Base-by-base conservation (phyloP, 306 rosid species). In the Chamaecrista fasciculata region DNA sequence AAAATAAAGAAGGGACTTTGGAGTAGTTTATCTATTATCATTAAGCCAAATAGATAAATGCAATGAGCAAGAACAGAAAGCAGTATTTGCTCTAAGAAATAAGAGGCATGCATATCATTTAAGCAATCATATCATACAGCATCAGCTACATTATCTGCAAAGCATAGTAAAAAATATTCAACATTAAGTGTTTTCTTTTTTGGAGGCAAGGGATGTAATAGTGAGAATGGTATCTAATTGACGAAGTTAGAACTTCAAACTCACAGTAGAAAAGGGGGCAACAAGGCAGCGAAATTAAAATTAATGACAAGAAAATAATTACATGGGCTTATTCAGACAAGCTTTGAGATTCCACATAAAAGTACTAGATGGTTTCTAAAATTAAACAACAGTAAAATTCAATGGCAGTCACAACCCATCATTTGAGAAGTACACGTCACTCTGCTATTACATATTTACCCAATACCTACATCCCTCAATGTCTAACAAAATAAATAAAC, bases 281-380 rank as follows among this genome's bases (percentile, higher is more conserved):
- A 24, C 8, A 18, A 14, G 7, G 12, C 24, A 47, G 53, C 11
- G 4, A 24, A 16, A 47, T 3, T 5, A 16, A 47, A 47, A 47
- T 49, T 49, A 19, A 19, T 49, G 28, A 14, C 26, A 49, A 19
- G 14, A 7, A 49, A 49, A 9, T 49, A 49, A 19, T 2, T 60
- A 28, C 25, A 59, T 34, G 66, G 66, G 46, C 47, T 11, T 18
- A 11, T 33, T 12, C 2, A 9, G 28, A 10, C 33, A 39, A 37
- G 33, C 55, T 21, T 52, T 59, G 59, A 60, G 61, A 50, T 68
- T 70, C 55, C 40, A 37, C 55, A 20, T 33, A 55, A 55, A 63
- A 72, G 58, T 29, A 68, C 14, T 19, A 71, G 63, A 71, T 60
- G 68, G 23, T 66, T 71, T 59, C 58, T 60, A 23, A 63, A 6